Evolutionary conservation across 2,329 filamentous ascomycete genomes (phyloP).

Genomic region (Boeremia exigua): DNA sequence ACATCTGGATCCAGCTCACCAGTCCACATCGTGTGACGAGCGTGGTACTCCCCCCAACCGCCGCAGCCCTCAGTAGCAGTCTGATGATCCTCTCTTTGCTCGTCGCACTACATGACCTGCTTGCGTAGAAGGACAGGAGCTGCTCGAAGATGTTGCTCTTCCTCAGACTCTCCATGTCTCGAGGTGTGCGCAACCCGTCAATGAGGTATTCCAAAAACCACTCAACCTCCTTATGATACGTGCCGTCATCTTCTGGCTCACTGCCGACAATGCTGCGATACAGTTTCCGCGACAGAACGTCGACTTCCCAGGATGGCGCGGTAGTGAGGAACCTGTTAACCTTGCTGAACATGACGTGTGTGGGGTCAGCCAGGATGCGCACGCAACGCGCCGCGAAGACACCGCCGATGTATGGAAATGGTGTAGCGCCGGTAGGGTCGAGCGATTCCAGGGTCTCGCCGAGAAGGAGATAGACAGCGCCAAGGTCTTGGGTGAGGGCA

Average conservation of each 20-base stretch:
- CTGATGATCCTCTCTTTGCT: constrained; percentile 68
- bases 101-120: constrained; percentile 66
- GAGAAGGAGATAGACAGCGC: constrained; percentile 79
- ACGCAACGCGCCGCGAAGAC: constrained; percentile 76
- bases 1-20: constrained; percentile 75
- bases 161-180: constrained; percentile 67
- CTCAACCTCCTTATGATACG: constrained; percentile 69
- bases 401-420: constrained; percentile 76
- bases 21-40: constrained; percentile 77
- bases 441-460: constrained; percentile 80
- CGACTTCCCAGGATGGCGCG: constrained; percentile 73
- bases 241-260: constrained; percentile 76
- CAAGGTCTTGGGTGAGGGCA: constrained; percentile 67
- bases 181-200: constrained; percentile 65
- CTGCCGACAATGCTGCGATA: constrained; percentile 75
- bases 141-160: constrained; percentile 75
- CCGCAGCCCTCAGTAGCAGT: constrained; percentile 69
- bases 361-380: constrained; percentile 73
- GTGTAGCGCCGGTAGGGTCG: constrained; percentile 21
- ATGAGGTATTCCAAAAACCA: constrained; percentile 78
- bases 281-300: constrained; percentile 64
- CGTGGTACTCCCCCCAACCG: constrained; percentile 78
- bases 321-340: constrained; percentile 83
- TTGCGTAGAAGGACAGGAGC: constrained; percentile 71
- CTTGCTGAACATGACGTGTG: constrained; percentile 84